phyloP scores from a whole-genome alignment of 306 rosid species.

The Lablab purpureus region DNA sequence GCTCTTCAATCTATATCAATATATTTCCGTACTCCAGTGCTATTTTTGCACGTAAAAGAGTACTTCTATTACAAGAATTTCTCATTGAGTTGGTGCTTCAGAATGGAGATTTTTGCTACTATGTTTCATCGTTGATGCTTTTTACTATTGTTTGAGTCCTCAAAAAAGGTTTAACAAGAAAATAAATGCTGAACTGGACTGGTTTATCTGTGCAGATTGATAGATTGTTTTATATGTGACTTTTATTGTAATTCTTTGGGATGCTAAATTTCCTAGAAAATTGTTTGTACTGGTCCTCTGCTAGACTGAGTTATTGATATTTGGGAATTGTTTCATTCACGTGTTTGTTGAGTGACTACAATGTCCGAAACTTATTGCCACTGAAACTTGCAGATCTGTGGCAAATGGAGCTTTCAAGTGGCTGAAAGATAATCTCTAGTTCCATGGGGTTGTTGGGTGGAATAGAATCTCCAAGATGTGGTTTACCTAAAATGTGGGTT shows the following conservation, averaged over 20 bases:
- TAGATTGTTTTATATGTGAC: constrained; percentile 13
- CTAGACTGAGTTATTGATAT: background rate
- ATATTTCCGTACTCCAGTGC: background rate
- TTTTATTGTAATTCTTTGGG: constrained; percentile 16
- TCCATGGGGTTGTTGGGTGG: constrained; percentile 25
- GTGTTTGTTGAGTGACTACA: constrained; percentile 28
- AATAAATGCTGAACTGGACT: background rate
- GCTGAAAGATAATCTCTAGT: constrained; percentile 91
- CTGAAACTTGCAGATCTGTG: constrained; percentile 67
- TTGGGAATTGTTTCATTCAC: constrained; percentile 25
- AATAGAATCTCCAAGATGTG: constrained; percentile 39
- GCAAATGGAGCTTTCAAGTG: constrained; percentile 90
- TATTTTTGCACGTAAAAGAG: too few relatives aligned
- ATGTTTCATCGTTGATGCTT: background rate
- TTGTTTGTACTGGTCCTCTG: constrained; percentile 9
- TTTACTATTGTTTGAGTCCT: constrained; percentile 33
- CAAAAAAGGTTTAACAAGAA: constrained; percentile 28
- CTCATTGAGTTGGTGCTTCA: constrained; percentile 14
- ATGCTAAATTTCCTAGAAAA: constrained; percentile 29
- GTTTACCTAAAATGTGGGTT: constrained; percentile 31
- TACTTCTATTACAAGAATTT: too few relatives aligned
- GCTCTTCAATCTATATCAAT: constrained; percentile 16
- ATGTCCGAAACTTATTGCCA: background rate
- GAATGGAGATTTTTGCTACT: constrained; percentile 10
- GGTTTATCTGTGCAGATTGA: constrained; percentile 3